Conservation (phyloP, 371 early-diverging fungal species). For the Chytridium lagenaria region DNA sequence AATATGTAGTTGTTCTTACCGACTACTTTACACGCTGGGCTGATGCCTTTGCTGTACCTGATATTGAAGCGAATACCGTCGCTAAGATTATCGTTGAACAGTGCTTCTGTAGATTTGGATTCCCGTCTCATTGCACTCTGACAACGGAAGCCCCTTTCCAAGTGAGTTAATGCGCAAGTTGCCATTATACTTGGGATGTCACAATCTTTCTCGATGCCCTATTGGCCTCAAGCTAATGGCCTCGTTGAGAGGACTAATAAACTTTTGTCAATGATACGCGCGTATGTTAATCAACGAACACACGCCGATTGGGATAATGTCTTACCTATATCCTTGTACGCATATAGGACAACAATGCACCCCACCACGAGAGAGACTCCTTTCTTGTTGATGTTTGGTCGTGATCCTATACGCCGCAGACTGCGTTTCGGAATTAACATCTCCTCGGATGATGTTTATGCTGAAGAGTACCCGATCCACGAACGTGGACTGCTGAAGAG, state of each 20-base stretch:
- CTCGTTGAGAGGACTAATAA: conserved; percentile 24
- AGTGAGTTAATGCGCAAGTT: conserved; percentile 6
- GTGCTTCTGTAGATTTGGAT: conserved; percentile 22
- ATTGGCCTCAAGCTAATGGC: conserved; percentile 31
- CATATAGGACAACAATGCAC: conserved; percentile 20
- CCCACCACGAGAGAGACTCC: conserved; percentile 18
- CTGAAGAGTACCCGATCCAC: background rate
- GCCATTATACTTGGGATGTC: background rate
- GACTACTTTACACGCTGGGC: conserved; percentile 24
- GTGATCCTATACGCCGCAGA: conserved; percentile 20
- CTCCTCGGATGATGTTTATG: background rate
- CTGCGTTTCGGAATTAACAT: conserved; percentile 8
- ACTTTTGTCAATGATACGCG: conserved; percentile 1
- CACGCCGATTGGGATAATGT: conserved; percentile 27
- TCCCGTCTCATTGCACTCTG: conserved; percentile 19
- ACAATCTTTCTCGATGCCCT: conserved; percentile 15
- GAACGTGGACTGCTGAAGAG: background rate
- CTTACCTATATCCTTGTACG: conserved; percentile 16
- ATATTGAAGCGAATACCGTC: conserved; percentile 9
- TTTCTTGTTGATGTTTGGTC: conserved; percentile 21
- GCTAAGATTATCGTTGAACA: conserved; percentile 16
- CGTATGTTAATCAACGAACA: conserved; percentile 23
- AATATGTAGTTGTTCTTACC: conserved; percentile 23
- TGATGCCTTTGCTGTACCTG: no score
- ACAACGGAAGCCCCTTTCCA: conserved; percentile 14